These are phyloP conservation scores for Mycena haematopus DNA, from an alignment of 768 basidiomycete species.

Conservation along the genomic window DNA sequence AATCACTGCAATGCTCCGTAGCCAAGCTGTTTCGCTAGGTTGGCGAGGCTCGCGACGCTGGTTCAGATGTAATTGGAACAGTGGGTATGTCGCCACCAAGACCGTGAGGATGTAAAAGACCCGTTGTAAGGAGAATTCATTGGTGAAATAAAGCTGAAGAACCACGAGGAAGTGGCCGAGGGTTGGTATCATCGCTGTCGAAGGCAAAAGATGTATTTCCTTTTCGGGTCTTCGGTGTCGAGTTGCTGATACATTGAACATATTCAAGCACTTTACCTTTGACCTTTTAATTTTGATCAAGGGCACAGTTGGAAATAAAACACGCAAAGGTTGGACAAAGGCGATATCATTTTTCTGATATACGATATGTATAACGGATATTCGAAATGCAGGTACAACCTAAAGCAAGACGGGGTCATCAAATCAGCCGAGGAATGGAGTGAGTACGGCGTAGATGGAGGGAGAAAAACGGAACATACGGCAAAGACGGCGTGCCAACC, in stretches of 20 bases:
- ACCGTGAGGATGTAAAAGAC: constrained; percentile 22
- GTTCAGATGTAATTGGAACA: constrained; percentile 20
- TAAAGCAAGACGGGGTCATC: too few species aligned
- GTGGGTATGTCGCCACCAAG: constrained; percentile 18
- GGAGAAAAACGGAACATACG: too few species aligned
- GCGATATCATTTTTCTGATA: too few species aligned
- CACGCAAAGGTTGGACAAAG: too few species aligned
- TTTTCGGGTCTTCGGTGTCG: not conserved
- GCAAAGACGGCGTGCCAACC: too few species aligned
- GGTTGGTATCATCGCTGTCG: constrained; percentile 8
- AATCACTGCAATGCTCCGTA: constrained; percentile 6
- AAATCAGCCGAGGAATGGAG: too few species aligned
- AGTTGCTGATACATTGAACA: too few species aligned
- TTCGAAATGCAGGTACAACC: too few species aligned
- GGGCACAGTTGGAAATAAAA: too few species aligned
- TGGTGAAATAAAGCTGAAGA: not conserved
- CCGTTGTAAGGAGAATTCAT: constrained; percentile 15
- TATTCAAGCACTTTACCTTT: not conserved
- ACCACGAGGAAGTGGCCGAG: constrained; percentile 14
- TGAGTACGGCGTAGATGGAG: too few species aligned
- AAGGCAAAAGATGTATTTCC: not conserved
- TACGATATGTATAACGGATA: too few species aligned
- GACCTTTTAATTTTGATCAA: not conserved
- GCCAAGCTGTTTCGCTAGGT: constrained; percentile 25
- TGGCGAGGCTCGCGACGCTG: constrained; percentile 18